Base-by-base conservation (phyloP, 1,284 basidiomycete genomes). In the Microbotryum intermedium region DNA sequence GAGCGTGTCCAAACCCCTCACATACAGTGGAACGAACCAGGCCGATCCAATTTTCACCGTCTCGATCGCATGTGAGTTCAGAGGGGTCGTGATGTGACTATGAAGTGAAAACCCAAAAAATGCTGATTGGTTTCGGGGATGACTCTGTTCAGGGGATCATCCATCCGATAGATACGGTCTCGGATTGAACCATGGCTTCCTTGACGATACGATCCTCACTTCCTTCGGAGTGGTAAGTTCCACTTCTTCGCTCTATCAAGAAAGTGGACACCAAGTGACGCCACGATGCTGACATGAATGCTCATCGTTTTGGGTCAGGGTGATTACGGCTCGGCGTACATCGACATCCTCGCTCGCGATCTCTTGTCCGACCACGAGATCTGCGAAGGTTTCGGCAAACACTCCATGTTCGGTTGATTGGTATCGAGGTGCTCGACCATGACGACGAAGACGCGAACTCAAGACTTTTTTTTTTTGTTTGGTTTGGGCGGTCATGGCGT, bases 31-130 rank as follows among this genome's bases (percentile, higher is more conserved):
- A 1, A 65, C 64, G 43, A 64, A 65, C 51, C 64, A 65, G 29
- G 64, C 61, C 46, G 64, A 65, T 48, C 64, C 64, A 6, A 65
- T 65, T 47, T 64, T 65, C 43, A 65, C 64, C 23, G 58, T 60
- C 28, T 57, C 58, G 26, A 60, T 64, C 44, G 46, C 62, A 29
- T 64, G 62, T 61, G 23, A n/a, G 56, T 58, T 25, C n/a, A 47
- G 8, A n/a, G n/a, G n/a, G n/a, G n/a, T n/a, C n/a, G n/a, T n/a
- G n/a, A n/a, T n/a, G n/a, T n/a, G n/a, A n/a, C n/a, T n/a, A n/a
- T n/a, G n/a, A n/a, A 9, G 9, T 16, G 25, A 16, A 34, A 8
- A n/a, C n/a, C n/a, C n/a, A n/a, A 16, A 39, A 11, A 18, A 18
- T 39, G 45, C 30, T 42, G 25, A 48, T 3, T 2, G 18, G 10